These are phyloP conservation scores for Diaporthe sp. DNA, from an alignment of 2,329 filamentous ascomycete genomes.

Conservation along the genomic window DNA sequence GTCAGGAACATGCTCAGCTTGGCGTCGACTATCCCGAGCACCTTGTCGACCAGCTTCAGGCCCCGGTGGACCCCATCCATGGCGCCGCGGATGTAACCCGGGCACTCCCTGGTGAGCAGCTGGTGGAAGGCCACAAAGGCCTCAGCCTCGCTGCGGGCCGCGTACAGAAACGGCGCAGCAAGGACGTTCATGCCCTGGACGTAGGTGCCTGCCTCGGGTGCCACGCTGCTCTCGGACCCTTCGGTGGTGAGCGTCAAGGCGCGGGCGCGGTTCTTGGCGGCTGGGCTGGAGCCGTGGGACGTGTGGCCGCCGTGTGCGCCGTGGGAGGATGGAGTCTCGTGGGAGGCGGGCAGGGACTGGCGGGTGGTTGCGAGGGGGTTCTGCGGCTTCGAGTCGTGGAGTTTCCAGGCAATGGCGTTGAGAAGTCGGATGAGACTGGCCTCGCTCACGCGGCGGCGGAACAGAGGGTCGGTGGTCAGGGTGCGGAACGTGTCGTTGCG, in stretches of 20 bases:
- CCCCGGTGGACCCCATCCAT: constrained; percentile 98
- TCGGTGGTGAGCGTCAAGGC: constrained; percentile 74
- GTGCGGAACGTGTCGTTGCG: constrained; percentile 98
- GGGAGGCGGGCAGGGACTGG: constrained; percentile 49
- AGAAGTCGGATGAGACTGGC: constrained; percentile 94
- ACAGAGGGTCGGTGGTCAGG: constrained; percentile 95
- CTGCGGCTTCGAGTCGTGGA: constrained; percentile 78
- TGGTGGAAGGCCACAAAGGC: constrained; percentile 93
- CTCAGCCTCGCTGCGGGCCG: constrained; percentile 92
- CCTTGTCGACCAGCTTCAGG: constrained; percentile 90
- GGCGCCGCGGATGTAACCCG: constrained; percentile 92
- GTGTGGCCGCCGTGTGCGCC: constrained; percentile 46
- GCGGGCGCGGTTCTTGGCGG: constrained; percentile 65
- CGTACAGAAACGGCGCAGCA: constrained; percentile 95
- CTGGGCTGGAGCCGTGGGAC: constrained; percentile 58
- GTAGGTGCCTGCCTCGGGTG: constrained; percentile 83
- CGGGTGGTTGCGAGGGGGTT: constrained; percentile 57
- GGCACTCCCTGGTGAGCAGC: constrained; percentile 89
- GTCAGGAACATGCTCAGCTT: constrained; percentile 88
- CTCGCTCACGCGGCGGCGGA: constrained; percentile 94
- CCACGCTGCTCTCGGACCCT: constrained; percentile 70
- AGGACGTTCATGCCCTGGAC: constrained; percentile 99
- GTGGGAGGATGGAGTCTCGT: constrained; percentile 51
- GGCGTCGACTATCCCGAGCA: constrained; percentile 90
- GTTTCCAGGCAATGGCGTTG: constrained; percentile 94